Conservation (phyloP, 208 protist genomes). For the Acanthamoeba healyi region DNA sequence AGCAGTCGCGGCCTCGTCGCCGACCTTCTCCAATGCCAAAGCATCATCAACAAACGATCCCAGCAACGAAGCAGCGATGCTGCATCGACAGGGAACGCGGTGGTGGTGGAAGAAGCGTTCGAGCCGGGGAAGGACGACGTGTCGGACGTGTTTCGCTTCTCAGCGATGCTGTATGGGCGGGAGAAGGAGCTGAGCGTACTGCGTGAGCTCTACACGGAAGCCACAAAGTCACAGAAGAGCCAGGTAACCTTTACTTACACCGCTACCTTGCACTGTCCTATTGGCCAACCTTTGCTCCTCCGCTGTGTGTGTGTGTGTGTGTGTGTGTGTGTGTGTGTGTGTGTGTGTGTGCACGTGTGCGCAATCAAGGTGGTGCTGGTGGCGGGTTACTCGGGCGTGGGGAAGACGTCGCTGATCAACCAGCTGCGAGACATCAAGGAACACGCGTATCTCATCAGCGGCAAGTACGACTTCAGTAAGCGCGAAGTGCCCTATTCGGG, state of each 20-base stretch:
- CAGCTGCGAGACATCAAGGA: constrained; percentile 27
- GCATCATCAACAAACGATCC: too few species aligned
- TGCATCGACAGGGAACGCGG: too few species aligned
- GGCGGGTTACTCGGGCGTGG: constrained; percentile 54
- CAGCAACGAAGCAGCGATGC: too few species aligned
- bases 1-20: not conserved
- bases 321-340: too few species aligned
- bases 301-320: too few species aligned
- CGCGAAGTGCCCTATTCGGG: constrained; percentile 67
- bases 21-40: not conserved
- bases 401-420: constrained; percentile 38
- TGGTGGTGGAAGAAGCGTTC: constrained; percentile 3
- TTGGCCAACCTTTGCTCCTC: too few species aligned
- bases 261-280: too few species aligned
- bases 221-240: not conserved
- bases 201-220: not conserved
- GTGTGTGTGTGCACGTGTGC: too few species aligned
- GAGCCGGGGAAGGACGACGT: constrained; percentile 38
- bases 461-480: constrained; percentile 72
- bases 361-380: not conserved
- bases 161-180: constrained; percentile 13
- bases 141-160: constrained; percentile 44
- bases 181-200: not conserved
- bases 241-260: too few species aligned
- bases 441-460: constrained; percentile 38